These are phyloP conservation scores for Elsinoe necatrix DNA, from an alignment of 2,329 filamentous ascomycete genomes.

Conservation along the genomic window DNA sequence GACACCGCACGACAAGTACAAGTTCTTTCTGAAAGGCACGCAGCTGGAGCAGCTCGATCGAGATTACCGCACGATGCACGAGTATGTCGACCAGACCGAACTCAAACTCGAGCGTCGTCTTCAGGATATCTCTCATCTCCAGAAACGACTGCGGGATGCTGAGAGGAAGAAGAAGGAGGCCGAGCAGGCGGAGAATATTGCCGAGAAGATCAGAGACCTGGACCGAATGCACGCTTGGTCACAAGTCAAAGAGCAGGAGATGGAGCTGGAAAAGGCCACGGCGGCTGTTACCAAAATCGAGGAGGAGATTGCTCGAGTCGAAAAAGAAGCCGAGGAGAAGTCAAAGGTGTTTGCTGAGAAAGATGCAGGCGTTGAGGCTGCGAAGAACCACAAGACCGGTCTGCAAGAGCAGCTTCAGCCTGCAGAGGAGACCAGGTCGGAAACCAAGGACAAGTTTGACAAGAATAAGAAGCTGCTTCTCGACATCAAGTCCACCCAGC, in stretches of 20 bases:
- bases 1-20: constrained; percentile 78
- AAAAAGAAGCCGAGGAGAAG: constrained; percentile 38
- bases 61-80: constrained; percentile 77
- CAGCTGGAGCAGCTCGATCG: constrained; percentile 86
- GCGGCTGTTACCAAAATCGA: constrained; percentile 29
- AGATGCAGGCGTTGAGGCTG: constrained; percentile 32
- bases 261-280: constrained; percentile 25
- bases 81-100: constrained; percentile 65
- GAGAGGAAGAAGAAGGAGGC: constrained; percentile 56
- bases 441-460: constrained; percentile 47
- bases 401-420: constrained; percentile 33
- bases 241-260: constrained; percentile 71
- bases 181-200: constrained; percentile 57
- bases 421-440: constrained; percentile 39
- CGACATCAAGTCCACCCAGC: constrained; percentile 46
- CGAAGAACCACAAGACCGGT: constrained; percentile 30
- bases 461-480: constrained; percentile 23
- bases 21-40: constrained; percentile 90
- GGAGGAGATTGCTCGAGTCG: constrained; percentile 42
- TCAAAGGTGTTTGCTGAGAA: constrained; percentile 37
- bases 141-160: constrained; percentile 52
- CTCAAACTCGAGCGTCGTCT: constrained; percentile 53
- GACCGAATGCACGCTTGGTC: constrained; percentile 72
- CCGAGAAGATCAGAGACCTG: constrained; percentile 51
- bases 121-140: constrained; percentile 56